Evolutionary conservation across 768 basidiomycete species (phyloP).

Genomic region (Russula sp.): DNA sequence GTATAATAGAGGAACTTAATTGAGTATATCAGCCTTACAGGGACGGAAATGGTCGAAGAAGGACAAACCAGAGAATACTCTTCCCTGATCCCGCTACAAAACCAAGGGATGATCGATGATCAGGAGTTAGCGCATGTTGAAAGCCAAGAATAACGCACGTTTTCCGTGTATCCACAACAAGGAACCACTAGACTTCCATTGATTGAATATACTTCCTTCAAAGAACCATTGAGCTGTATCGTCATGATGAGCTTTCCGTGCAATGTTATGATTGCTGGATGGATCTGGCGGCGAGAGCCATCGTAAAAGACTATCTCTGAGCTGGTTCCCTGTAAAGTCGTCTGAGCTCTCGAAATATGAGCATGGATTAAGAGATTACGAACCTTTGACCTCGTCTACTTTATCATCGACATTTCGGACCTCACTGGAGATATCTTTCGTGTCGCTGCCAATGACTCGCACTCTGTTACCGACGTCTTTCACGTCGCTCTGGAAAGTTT

Average conservation of each 20-base stretch:
- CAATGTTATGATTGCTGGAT: neutral
- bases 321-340: neutral
- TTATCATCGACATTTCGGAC: neutral
- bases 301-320: neutral
- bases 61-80: slow-evolving; percentile 12
- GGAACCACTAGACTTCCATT: neutral
- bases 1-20: slow-evolving; percentile 6
- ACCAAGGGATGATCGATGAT: neutral
- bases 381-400: neutral
- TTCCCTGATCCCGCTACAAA: slow-evolving; percentile 12
- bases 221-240: slow-evolving; percentile 6
- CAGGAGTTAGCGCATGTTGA: neutral
- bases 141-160: neutral
- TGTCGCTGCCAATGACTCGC: neutral
- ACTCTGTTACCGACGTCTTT: neutral
- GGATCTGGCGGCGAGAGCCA: slow-evolving; percentile 1
- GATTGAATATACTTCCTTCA: neutral
- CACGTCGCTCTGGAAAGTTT: neutral
- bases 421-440: neutral
- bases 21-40: neutral
- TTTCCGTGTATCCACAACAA: slow-evolving; percentile 7
- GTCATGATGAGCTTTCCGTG: neutral
- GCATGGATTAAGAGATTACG: neutral
- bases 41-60: no score
- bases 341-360: neutral